Evolutionary conservation across 2,329 filamentous ascomycete genomes (phyloP).

Genomic region (Sporothrix protearum): DNA sequence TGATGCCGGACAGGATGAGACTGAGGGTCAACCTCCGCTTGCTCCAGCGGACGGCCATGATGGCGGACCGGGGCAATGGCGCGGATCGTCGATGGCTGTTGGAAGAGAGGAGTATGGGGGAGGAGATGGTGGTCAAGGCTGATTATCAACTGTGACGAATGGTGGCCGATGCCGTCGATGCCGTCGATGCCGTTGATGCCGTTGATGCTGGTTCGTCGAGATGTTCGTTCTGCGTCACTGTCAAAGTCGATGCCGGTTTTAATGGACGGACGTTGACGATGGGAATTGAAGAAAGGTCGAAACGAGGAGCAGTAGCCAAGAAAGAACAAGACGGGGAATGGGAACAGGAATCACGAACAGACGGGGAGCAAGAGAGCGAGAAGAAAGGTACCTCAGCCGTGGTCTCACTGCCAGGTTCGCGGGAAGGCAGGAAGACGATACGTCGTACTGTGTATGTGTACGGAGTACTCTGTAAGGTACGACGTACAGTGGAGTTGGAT

Average conservation of each 20-base stretch:
- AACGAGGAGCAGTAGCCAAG: background rate
- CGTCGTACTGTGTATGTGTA: no score
- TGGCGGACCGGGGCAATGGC: background rate
- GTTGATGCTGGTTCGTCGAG: background rate
- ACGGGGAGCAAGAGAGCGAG: background rate
- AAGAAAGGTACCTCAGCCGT: background rate
- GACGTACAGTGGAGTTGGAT: background rate
- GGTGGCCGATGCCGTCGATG: background rate
- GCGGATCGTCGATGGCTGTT: background rate
- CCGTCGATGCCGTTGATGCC: background rate
- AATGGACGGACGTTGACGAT: background rate
- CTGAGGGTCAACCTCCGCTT: conserved; percentile 24
- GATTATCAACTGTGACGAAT: background rate
- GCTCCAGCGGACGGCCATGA: conserved; percentile 27
- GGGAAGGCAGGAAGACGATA: background rate
- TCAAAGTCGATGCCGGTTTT: background rate
- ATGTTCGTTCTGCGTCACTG: background rate
- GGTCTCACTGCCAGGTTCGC: background rate
- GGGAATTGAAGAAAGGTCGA: background rate
- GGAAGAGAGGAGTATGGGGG: background rate
- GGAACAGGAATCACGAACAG: background rate
- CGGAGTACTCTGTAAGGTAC: no score
- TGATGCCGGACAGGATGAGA: conserved; percentile 20
- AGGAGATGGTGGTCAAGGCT: background rate
- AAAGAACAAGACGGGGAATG: background rate